These are phyloP conservation scores for Aspergillus sclerotiicarbonarius DNA, from an alignment of 495 filamentous ascomycete species.

Conservation along the genomic window DNA sequence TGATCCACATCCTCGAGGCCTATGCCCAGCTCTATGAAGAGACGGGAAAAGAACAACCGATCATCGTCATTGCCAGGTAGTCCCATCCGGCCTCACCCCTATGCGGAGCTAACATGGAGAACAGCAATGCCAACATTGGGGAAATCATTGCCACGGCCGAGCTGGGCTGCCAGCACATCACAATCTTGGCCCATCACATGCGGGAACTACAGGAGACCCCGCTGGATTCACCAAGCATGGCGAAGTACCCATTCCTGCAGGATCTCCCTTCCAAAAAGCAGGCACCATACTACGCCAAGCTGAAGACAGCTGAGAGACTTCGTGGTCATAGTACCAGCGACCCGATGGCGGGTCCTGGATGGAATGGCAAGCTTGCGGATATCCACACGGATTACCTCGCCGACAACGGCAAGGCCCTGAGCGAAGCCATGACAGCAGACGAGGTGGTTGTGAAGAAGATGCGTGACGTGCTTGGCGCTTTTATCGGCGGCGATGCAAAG, in stretches of 20 bases:
- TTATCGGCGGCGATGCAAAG: conserved; percentile 21
- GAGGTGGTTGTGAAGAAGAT: conserved; percentile 18
- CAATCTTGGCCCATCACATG: background rate
- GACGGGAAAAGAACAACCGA: conserved; percentile 40
- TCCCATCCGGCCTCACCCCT: conserved; percentile 11
- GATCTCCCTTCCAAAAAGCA: conserved; percentile 17
- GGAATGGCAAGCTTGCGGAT: conserved; percentile 23
- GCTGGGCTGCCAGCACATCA: too few relatives aligned
- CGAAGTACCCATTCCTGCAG: background rate
- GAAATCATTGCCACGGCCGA: too few relatives aligned
- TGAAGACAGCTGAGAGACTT: conserved; percentile 18
- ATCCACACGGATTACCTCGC: conserved; percentile 27
- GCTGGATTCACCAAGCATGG: background rate
- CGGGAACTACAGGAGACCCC: background rate
- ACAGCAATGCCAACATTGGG: conserved; percentile 6
- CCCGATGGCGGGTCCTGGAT: conserved; percentile 19
- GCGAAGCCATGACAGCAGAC: conserved; percentile 24
- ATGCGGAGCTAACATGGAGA: too few relatives aligned
- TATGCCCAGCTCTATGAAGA: conserved; percentile 37
- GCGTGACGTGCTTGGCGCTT: conserved; percentile 22
- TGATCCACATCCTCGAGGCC: conserved; percentile 38
- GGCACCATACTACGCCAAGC: conserved; percentile 12
- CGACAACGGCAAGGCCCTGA: conserved; percentile 22
- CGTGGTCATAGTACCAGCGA: conserved; percentile 18
- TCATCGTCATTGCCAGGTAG: conserved; percentile 41